Conservation (phyloP, 164 flowering plant species). For the Pachysandra terminalis region DNA sequence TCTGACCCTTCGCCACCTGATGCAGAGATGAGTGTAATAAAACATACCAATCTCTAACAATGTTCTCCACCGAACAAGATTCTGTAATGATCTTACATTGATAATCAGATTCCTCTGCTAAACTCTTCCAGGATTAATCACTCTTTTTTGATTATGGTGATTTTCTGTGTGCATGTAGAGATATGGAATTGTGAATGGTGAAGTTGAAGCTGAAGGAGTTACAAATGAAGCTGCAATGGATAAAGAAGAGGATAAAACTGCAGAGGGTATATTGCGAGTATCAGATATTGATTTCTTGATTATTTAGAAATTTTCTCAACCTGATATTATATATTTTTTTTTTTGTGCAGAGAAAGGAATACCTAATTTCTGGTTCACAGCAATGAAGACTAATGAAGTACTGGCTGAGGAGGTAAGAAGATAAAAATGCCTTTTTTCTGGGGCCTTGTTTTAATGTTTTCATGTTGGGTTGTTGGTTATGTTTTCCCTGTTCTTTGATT, state of each 20-base stretch:
- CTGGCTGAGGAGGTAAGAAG: slow-evolving; percentile 61
- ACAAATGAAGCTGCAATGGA: slow-evolving; percentile 33
- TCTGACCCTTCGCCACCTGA: too few species aligned
- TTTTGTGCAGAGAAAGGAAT: slow-evolving; percentile 70
- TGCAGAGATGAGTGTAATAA: too few species aligned
- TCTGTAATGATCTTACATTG: too few species aligned
- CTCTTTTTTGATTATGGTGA: neutral
- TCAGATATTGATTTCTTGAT: neutral
- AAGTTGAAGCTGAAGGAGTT: slow-evolving; percentile 63
- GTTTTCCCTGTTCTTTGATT: slow-evolving; percentile 2
- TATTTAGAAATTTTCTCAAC: neutral
- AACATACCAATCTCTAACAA: too few species aligned
- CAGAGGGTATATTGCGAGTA: slow-evolving; percentile 32
- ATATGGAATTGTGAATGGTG: slow-evolving; percentile 80
- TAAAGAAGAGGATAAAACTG: slow-evolving; percentile 34
- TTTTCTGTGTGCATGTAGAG: slow-evolving; percentile 40
- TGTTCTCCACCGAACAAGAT: too few species aligned
- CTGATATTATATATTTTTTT: slow-evolving; percentile 3
- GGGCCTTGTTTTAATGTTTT: neutral
- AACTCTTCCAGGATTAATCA: neutral
- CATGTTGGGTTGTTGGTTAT: neutral
- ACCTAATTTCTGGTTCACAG: slow-evolving; percentile 86
- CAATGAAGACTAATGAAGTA: slow-evolving; percentile 80
- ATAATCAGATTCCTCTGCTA: neutral
- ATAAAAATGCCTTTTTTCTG: neutral